Evolutionary conservation across 306 rosid genomes (phyloP), one percentile per base, ranked within the genome.

Genomic region (Vigna unguiculata): DNA sequence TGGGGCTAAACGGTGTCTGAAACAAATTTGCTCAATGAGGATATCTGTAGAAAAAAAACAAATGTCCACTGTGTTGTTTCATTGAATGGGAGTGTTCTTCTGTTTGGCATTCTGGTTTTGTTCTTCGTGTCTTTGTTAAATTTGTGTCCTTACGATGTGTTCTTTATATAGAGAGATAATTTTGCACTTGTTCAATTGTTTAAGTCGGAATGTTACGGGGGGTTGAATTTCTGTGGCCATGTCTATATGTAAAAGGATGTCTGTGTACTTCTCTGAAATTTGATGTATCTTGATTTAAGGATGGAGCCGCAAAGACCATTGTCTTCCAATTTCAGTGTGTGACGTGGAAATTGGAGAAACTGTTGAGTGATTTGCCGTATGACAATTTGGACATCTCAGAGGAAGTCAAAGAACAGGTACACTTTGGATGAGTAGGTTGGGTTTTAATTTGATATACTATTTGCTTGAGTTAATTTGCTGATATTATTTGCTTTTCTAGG

Each of bases 391-490:
- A 89, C 64, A 88, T 95, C 72, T 95, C 98, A 4, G 98, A 85
- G 86, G 99, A 95, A 87, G 99, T 95, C 78, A 86, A 84, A 72
- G 99, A 95, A 78, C 98, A 95, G 98, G 99, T 95, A 78, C 52
- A 81, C 80, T 69, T 58, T 86, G 71, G 65, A 61, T 52, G 75
- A 41, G 59, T 69, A 22, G 65, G 55, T 16, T 55, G 11, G 67
- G 57, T 63, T 43, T 28, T 32, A 6, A 19, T 53, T 40, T 63
- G 48, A 30, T 45, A 60, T 55, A 1, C 60, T 55, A 12, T 25
- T 47, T 20, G 28, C 48, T 28, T 60, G 61, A 70, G 55, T 59
- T 51, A 77, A 46, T 32, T 47, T 57, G 25, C 75, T 60, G 20
- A 75, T 72, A 45, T 24, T 45, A 7, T 51, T 30, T 71, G 11